Percentiles rank a stretch among this genome's conserved stretches.
These are phyloP conservation scores for Lathyrus tuberosus DNA, from an alignment of 306 rosid species.

Conservation along the genomic window DNA sequence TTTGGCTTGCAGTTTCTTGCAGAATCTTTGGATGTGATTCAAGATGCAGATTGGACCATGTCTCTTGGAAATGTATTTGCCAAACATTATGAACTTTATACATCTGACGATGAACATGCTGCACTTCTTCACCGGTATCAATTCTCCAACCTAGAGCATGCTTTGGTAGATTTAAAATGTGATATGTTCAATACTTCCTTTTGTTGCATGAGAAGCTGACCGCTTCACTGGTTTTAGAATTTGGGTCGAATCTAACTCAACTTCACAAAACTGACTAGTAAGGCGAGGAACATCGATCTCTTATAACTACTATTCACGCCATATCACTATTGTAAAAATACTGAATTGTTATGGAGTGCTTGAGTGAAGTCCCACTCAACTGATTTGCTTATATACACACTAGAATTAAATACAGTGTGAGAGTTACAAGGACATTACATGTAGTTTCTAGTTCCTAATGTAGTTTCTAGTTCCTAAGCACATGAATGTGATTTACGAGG, in stretches of 20 bases:
- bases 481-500: no score
- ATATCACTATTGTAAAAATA: neutral
- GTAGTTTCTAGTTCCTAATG: no score
- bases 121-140: conserved; percentile 92
- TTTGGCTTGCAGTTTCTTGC: conserved; percentile 81
- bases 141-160: conserved; percentile 39
- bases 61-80: conserved; percentile 89
- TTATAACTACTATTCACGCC: neutral
- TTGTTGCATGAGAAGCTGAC: conserved; percentile 23
- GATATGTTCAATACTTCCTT: conserved; percentile 32
- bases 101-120: conserved; percentile 87
- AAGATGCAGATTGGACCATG: conserved; percentile 83
- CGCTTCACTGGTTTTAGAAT: conserved; percentile 11
- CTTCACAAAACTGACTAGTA: neutral
- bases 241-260: neutral
- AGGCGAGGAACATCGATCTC: neutral
- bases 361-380: no score
- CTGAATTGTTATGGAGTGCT: no score
- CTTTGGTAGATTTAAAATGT: conserved; percentile 33
- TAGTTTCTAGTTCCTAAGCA: no score
- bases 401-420: no score
- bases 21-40: conserved; percentile 94
- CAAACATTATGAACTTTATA: conserved; percentile 87
- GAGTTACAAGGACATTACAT: no score
- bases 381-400: no score